Evolutionary conservation across 805 yeast genomes (phyloP).

Genomic region (Candida caryicola): DNA sequence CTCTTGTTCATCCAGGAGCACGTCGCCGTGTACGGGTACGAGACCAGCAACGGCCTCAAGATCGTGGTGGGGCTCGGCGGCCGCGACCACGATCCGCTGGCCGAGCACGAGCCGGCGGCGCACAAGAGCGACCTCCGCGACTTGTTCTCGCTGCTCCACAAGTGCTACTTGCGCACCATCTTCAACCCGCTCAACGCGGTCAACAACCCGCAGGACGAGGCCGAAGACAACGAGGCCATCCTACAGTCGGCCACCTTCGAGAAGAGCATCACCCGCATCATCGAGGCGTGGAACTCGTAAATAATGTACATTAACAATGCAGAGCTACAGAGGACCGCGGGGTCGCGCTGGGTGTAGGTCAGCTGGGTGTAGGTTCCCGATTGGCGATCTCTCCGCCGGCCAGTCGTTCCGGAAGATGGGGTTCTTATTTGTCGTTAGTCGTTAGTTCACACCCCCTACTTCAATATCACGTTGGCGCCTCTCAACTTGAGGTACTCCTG

Average conservation of each 20-base stretch:
- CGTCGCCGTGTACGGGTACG: slow-evolving; percentile 63
- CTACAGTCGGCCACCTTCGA: slow-evolving; percentile 34
- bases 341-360: no score
- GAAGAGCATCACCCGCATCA: slow-evolving; percentile 23
- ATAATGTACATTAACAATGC: not conserved
- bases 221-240: slow-evolving; percentile 19
- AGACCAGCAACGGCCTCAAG: slow-evolving; percentile 65
- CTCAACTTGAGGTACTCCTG: slow-evolving; percentile 87
- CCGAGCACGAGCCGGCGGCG: slow-evolving; percentile 8
- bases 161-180: slow-evolving; percentile 50
- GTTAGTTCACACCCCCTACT: no score
- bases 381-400: no score
- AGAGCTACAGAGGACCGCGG: not conserved
- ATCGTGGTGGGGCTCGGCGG: slow-evolving; percentile 52
- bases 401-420: no score
- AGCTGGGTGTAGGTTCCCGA: no score
- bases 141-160: slow-evolving; percentile 43
- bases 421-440: no score
- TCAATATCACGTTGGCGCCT: slow-evolving; percentile 82
- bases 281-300: slow-evolving; percentile 21
- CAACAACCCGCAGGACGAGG: slow-evolving; percentile 17
- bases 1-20: slow-evolving; percentile 67
- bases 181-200: slow-evolving; percentile 60
- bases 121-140: slow-evolving; percentile 8
- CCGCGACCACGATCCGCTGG: slow-evolving; percentile 21